phyloP scores from a whole-genome alignment of 805 yeast genomes.

The Starmerella stellata region DNA sequence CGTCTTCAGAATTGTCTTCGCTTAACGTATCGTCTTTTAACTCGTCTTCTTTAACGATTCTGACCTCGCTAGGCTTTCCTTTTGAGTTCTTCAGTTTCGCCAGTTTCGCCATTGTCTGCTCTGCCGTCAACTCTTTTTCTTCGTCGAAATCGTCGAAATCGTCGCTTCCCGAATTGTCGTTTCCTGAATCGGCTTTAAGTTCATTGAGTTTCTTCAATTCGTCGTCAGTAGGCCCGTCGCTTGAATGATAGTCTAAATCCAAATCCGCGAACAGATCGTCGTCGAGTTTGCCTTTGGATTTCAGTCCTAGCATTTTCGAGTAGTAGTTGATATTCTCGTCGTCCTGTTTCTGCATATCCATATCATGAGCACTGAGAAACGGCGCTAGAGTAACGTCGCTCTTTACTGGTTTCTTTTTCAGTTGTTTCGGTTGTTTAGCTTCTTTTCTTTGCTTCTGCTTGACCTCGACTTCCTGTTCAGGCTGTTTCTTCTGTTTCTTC shows the following conservation, averaged over 20 bases:
- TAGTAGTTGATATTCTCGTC: slow-evolving; percentile 68
- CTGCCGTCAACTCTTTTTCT: slow-evolving; percentile 12
- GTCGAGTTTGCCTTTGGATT: slow-evolving; percentile 46
- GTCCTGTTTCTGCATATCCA: slow-evolving; percentile 36
- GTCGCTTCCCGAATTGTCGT: background rate
- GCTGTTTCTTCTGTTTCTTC: slow-evolving; percentile 6
- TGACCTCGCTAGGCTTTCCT: slow-evolving; percentile 4
- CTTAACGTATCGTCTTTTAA: slow-evolving; percentile 12
- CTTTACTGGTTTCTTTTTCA: too few species aligned
- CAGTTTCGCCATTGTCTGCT: slow-evolving; percentile 17
- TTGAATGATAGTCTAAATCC: slow-evolving; percentile 12
- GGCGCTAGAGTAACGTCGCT: too few species aligned
- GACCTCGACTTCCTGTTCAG: background rate
- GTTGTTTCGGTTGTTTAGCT: background rate
- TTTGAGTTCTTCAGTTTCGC: slow-evolving; percentile 9
- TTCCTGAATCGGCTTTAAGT: background rate
- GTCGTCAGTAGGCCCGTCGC: too few species aligned
- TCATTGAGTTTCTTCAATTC: too few species aligned
- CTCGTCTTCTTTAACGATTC: slow-evolving; percentile 1
- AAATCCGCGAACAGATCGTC: slow-evolving; percentile 68
- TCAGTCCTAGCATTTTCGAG: slow-evolving; percentile 59
- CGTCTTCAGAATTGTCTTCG: slow-evolving; percentile 16
- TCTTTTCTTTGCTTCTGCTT: background rate
- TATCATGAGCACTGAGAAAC: slow-evolving; percentile 28
- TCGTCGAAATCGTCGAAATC: slow-evolving; percentile 28